Conservation (phyloP, 257 asterid species). For the Solanum phureja region DNA sequence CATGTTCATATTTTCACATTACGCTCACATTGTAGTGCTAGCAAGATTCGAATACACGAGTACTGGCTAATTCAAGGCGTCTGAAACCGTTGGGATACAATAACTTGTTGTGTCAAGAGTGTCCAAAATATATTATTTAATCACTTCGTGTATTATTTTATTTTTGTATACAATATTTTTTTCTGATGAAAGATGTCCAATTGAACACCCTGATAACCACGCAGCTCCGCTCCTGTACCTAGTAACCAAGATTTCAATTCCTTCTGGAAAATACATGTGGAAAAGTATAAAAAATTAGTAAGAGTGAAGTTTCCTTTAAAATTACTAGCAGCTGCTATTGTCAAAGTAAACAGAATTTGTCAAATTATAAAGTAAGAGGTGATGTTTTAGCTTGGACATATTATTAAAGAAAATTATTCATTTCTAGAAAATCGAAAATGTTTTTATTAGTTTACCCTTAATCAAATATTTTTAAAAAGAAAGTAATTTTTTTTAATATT, state of each 20-base stretch:
- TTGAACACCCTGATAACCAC: not conserved
- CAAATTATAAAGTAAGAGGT: not conserved
- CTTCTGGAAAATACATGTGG: not conserved
- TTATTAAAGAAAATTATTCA: too few relatives aligned
- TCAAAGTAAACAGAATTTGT: too few relatives aligned
- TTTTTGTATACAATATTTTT: too few relatives aligned
- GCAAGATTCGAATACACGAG: not conserved
- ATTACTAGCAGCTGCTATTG: not conserved
- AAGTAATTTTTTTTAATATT: too few relatives aligned
- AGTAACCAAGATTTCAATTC: not conserved
- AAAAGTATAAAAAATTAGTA: not conserved
- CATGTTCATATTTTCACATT: not conserved
- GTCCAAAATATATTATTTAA: too few relatives aligned
- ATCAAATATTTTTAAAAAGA: not conserved
- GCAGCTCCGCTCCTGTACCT: not conserved
- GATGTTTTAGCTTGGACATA: not conserved
- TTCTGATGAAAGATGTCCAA: too few relatives aligned
- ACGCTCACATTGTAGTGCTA: not conserved
- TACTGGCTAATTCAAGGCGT: accelerated
- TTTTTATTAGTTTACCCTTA: not conserved
- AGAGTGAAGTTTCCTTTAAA: not conserved
- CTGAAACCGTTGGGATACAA: accelerated
- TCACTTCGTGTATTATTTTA: too few relatives aligned
- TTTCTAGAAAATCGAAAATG: too few relatives aligned
- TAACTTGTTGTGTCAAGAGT: accelerated